These are phyloP conservation scores for Pseudofabraea citricarpa DNA, from an alignment of 2,329 filamentous ascomycete genomes.

Conservation along the genomic window DNA sequence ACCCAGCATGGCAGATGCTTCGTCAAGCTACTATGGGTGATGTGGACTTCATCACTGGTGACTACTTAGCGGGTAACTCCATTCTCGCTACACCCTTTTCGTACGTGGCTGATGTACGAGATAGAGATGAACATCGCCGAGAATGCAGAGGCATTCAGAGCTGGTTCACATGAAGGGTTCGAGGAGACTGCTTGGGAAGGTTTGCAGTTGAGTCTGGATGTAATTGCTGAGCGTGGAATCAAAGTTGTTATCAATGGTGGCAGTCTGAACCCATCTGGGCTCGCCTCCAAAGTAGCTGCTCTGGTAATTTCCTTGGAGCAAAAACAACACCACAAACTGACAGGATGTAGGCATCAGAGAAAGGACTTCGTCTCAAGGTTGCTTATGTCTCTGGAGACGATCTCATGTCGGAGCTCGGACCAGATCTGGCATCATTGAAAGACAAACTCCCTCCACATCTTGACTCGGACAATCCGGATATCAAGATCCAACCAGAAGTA, in stretches of 20 bases:
- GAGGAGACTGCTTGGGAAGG: slow-evolving; percentile 42
- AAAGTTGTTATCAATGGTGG: slow-evolving; percentile 48
- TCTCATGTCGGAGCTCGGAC: slow-evolving; percentile 35
- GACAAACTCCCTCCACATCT: slow-evolving; percentile 36
- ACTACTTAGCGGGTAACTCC: slow-evolving; percentile 41
- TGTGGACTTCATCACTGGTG: slow-evolving; percentile 48
- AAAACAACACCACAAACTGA: slow-evolving; percentile 29
- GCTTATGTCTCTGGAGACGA: slow-evolving; percentile 42
- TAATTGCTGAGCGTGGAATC: slow-evolving; percentile 40
- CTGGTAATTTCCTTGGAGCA: slow-evolving; percentile 39
- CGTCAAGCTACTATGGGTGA: slow-evolving; percentile 13
- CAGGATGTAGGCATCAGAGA: slow-evolving; percentile 31
- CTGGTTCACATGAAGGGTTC: slow-evolving; percentile 30
- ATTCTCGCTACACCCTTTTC: neutral
- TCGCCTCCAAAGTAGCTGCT: slow-evolving; percentile 40
- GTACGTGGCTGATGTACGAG: slow-evolving; percentile 8
- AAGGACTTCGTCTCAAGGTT: slow-evolving; percentile 38
- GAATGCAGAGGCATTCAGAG: slow-evolving; percentile 34
- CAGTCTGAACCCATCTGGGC: slow-evolving; percentile 43
- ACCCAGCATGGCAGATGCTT: slow-evolving; percentile 15
- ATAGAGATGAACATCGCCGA: slow-evolving; percentile 41
- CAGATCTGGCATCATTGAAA: slow-evolving; percentile 34
- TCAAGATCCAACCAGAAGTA: slow-evolving; percentile 26
- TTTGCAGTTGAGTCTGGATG: slow-evolving; percentile 26
- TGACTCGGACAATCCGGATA: slow-evolving; percentile 34